These are phyloP conservation scores for Trichoderma semiorbis DNA, from an alignment of 2,329 filamentous ascomycete species.

Conservation along the genomic window DNA sequence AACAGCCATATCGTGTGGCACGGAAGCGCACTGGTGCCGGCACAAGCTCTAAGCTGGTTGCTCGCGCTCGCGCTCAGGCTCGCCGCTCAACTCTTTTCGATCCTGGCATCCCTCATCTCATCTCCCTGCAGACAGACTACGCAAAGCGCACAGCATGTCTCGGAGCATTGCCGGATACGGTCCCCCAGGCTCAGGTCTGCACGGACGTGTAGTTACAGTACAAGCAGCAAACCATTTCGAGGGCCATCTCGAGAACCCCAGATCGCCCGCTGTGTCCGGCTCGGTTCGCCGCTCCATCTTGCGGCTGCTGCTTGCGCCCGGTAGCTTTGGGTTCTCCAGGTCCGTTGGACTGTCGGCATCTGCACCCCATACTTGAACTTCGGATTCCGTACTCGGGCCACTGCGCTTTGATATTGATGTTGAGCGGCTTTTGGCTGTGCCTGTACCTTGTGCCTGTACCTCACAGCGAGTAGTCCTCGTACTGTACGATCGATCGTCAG, in stretches of 20 bases:
- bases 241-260: not conserved
- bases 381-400: not conserved
- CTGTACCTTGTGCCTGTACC: not conserved
- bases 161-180: conserved; percentile 8
- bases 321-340: not conserved
- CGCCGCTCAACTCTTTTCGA: not conserved
- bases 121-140: not conserved
- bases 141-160: not conserved
- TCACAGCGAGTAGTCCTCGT: not conserved
- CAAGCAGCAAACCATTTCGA: not conserved
- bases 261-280: conserved; percentile 12
- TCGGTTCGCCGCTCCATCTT: conserved; percentile 12
- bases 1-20: not conserved
- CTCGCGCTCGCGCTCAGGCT: not conserved
- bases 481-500: conserved; percentile 10
- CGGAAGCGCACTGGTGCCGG: not conserved
- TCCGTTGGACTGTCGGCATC: not conserved
- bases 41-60: not conserved
- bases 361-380: conserved; percentile 2
- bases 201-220: not conserved
- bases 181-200: not conserved
- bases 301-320: conserved; percentile 5
- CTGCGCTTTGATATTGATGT: not conserved
- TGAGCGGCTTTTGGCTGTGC: not conserved
- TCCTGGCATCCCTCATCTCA: not conserved